Base-by-base conservation (phyloP, 164 flowering plant genomes). In the Kalanchoe fedtschenkoi region DNA sequence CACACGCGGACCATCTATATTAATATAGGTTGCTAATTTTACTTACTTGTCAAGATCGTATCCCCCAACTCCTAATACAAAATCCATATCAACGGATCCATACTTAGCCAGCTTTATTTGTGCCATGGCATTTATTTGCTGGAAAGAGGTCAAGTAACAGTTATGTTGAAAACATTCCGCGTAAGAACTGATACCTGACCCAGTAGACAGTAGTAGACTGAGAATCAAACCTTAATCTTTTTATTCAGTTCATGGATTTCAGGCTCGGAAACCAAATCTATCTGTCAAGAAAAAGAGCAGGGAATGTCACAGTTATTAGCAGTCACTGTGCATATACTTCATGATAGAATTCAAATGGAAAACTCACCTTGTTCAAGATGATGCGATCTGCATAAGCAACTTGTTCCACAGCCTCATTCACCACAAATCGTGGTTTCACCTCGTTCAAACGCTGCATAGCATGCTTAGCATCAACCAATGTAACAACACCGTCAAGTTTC, bases 321-420 rank as follows among this genome's bases (percentile, higher is more conserved):
- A 11, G 14, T 3, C 6, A 13, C 2, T 32, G 60, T 16, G 38
- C 24, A 29, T 13, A 57, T 57, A 57, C 32, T n/a, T 24, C 38
- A 34, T 22, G 38, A 34, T 1, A 34, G 61, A n/a, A 33, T 0
- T 30, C 3, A 32, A 29, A 34, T 16, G 22, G 11, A 32, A 32
- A 32, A 58, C 24, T 32, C 21, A 87, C 99, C 87, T 93, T 93
- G 77, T 93, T 93, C 68, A 93, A 53, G 68, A 93, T 85, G 30
- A 92, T 85, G 21, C 99, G 90, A 47, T 93, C 99, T 22, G 99
- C 99, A 82, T 88, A 90, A 41, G 99, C 99, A 72, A 93, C 81
- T 77, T 93, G 99, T 68, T 93, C 99, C 32, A 88, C 86, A 5
- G 97, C 96, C 72, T 93, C 99, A 73, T 93, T 93, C 69, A 87